Evolutionary conservation across 2,329 filamentous ascomycete genomes (phyloP), one percentile per base, ranked within the genome.

Genomic region (Blastomyces emzantsi): DNA sequence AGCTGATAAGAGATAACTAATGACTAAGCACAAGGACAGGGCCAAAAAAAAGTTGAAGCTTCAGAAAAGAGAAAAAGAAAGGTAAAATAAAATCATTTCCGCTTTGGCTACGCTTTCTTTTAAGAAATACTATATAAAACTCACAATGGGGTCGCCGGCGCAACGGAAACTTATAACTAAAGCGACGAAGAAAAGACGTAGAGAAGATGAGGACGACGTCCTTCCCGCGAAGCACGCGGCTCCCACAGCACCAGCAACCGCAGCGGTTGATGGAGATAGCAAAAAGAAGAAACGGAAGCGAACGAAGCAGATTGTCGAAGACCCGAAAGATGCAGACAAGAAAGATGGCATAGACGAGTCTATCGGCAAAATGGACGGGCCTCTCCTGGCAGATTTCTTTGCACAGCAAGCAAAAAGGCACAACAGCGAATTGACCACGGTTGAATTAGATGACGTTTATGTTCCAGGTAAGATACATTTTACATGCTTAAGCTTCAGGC

Each of bases 391-490:
- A 1, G 93, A 97, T 74, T 87, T 96, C 74, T 81, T 97, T 66
- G 89, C 89, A 7, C 88, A 94, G 72, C 85, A 89, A 72, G 88
- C 90, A 62, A 85, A 83, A 67, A 83, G 88, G 30, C 95, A 93
- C 71, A 90, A 91, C 62, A 85, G 84, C 36, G 88, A 96, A 61
- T 76, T 97, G 70, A 96, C 90, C 69, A 80, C 86, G 0, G 84
- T 97, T 51, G 94, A 99, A 77, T 79, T 96, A 41, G 87, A 90
- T 63, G 92, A 97, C 73, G 80, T 90, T 71, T 87, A 89, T 63
- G 82, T 97, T 61, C 86, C 90, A 68, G 87, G 90, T 92, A 81
- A 69, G 80, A 61, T 45, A 8, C 15, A 43, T 45, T 45, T 43
- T 62, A 25, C 19, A 36, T 33, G 28, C 30, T 49, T 55, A n/a